Evolutionary conservation across 306 rosid species (phyloP).

Genomic region (Clitoria ternatea): DNA sequence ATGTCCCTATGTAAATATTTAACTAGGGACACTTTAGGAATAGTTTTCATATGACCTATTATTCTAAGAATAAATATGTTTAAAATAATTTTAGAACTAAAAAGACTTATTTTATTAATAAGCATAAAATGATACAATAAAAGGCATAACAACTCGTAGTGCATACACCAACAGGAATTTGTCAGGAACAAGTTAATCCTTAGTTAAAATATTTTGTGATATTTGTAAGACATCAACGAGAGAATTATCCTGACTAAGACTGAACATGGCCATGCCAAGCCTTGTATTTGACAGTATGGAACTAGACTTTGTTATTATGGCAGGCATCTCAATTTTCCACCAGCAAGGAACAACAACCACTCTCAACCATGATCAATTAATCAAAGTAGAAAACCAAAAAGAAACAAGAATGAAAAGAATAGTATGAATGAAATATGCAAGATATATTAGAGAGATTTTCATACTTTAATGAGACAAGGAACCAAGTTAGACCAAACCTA

Average conservation of each 20-base stretch:
- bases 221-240: background rate
- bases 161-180: too few species aligned
- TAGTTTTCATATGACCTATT: too few species aligned
- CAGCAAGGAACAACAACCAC: slow-evolving; percentile 32
- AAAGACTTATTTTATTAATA: too few species aligned
- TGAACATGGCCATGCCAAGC: slow-evolving; percentile 98
- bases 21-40: too few species aligned
- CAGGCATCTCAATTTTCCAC: slow-evolving; percentile 82
- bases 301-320: slow-evolving; percentile 75
- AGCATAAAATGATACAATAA: too few species aligned
- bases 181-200: slow-evolving; percentile 12
- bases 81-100: too few species aligned
- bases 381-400: background rate
- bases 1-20: too few species aligned
- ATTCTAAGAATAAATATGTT: too few species aligned
- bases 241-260: slow-evolving; percentile 64
- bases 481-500: slow-evolving; percentile 90
- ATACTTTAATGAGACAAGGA: slow-evolving; percentile 75
- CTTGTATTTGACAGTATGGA: slow-evolving; percentile 91
- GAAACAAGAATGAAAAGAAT: background rate
- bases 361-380: slow-evolving; percentile 10
- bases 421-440: background rate
- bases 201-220: background rate
- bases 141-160: too few species aligned
- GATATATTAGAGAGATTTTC: background rate